Conservation (phyloP, 2,329 filamentous ascomycete species). For the Alternaria sp. region DNA sequence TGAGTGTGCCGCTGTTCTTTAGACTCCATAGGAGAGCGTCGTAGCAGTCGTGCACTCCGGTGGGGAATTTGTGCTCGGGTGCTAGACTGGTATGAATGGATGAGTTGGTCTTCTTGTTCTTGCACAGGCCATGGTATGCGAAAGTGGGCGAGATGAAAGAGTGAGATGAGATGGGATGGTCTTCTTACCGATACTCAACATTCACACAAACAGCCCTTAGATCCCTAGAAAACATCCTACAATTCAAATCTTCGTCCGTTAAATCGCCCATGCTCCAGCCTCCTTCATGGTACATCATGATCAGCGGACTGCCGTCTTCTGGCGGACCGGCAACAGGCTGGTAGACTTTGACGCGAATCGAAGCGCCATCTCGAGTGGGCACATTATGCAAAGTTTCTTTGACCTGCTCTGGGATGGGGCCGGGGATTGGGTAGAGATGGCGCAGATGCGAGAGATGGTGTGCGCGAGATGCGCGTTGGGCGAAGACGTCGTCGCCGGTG, state of each 20-base stretch:
- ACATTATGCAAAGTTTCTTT: slow-evolving; percentile 41
- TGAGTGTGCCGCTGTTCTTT: slow-evolving; percentile 40
- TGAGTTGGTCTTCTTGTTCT: not conserved
- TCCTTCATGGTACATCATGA: slow-evolving; percentile 56
- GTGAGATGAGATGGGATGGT: not conserved
- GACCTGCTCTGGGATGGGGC: slow-evolving; percentile 41
- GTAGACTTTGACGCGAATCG: slow-evolving; percentile 41
- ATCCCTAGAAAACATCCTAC: slow-evolving; percentile 51
- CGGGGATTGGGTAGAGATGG: slow-evolving; percentile 44
- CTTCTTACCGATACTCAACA: slow-evolving; percentile 58
- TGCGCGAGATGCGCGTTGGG: slow-evolving; percentile 33
- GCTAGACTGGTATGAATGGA: slow-evolving; percentile 51
- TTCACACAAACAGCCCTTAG: slow-evolving; percentile 57
- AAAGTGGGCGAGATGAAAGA: no score
- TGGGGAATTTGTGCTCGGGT: slow-evolving; percentile 61
- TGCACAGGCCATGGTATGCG: no score
- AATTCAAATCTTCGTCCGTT: slow-evolving; percentile 55
- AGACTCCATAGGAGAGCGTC: slow-evolving; percentile 57
- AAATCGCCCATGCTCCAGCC: slow-evolving; percentile 57
- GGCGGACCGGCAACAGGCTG: slow-evolving; percentile 33
- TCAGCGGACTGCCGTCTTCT: slow-evolving; percentile 37
- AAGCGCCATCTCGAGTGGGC: slow-evolving; percentile 35
- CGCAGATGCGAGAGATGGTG: slow-evolving; percentile 40
- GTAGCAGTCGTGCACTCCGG: slow-evolving; percentile 59
- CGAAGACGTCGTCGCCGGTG: slow-evolving; percentile 29